These are phyloP conservation scores for Trichoderma breve DNA, from an alignment of 2,329 filamentous ascomycete species.

Conservation along the genomic window DNA sequence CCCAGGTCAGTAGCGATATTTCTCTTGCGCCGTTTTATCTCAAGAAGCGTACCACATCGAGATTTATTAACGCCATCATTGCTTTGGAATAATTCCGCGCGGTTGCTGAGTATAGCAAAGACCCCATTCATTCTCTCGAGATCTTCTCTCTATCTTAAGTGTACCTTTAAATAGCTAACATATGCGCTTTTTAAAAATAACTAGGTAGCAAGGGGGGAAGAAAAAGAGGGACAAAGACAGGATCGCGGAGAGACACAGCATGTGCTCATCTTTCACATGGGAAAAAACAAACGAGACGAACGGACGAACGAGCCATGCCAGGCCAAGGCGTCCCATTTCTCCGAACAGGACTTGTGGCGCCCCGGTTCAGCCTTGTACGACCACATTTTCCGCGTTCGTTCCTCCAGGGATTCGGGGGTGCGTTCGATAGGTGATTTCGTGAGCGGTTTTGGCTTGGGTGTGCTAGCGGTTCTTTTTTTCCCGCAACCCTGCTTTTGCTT, in stretches of 20 bases:
- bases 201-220: neutral
- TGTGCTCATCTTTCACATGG: neutral
- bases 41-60: neutral
- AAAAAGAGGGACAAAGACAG: neutral
- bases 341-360: neutral
- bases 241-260: neutral
- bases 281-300: neutral
- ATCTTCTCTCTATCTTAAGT: neutral
- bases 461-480: neutral
- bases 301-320: neutral
- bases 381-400: neutral
- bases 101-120: neutral
- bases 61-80: neutral
- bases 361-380: constrained; percentile 6
- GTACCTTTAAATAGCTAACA: neutral
- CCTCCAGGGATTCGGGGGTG: neutral
- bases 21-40: neutral
- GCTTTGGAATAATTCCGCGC: neutral
- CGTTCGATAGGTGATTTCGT: neutral
- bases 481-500: neutral
- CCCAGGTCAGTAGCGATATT: neutral
- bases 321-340: neutral
- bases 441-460: neutral
- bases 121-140: neutral
- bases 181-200: neutral